Base-by-base conservation (phyloP, 495 filamentous ascomycete species). In the Rhypophila decipiens region DNA sequence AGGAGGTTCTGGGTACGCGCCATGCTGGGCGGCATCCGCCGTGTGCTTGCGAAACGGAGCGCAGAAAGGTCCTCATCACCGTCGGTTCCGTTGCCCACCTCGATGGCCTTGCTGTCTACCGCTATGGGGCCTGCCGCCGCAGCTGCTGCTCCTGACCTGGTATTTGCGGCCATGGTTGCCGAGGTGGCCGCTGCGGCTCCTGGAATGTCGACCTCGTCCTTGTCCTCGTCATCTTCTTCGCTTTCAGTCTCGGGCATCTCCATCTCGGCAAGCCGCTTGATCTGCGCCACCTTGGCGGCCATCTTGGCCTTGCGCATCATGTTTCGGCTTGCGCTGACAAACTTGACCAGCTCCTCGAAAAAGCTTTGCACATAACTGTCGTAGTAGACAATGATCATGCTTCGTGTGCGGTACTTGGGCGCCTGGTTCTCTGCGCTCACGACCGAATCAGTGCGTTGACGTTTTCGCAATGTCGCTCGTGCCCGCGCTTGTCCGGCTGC, bases 361-460 rank as follows among this genome's bases (percentile, higher is more conserved):
- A 79, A 74, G 27, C 79, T 76, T 59, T 96, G 90, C 10, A 89
- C 84, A 47, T 87, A 81, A 55, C 86, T 86, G 60, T 96, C 89
- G 63, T 95, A 96, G 61, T 90, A 86, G 35, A 96, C 85, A 22
- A 91, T 82, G 46, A 94, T 81, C 77, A 88, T 89, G 50, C 78
- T 81, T 45, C 86, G 78, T 11, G 79, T 83, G 46, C 87, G 82
- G 60, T 84, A 87, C 72, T 59, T 73, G 37, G 57, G 78, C 47
- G 55, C 68, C 53, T 40, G 64, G 52, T 52, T 57, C 48, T 78
- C 72, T 35, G 59, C 70, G 24, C 79, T 83, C 20, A 76, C 57
- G 48, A 82, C 64, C 7, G 82, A 84, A 10, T 74, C 73, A 9
- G 78, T 78, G 55, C 82, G 82, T 33, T 76, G 73, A 47, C 78